Evolutionary conservation across 2,329 filamentous ascomycete species (phyloP), one percentile per base, ranked within the genome.

Genomic region (Pseudogymnoascus sp.): DNA sequence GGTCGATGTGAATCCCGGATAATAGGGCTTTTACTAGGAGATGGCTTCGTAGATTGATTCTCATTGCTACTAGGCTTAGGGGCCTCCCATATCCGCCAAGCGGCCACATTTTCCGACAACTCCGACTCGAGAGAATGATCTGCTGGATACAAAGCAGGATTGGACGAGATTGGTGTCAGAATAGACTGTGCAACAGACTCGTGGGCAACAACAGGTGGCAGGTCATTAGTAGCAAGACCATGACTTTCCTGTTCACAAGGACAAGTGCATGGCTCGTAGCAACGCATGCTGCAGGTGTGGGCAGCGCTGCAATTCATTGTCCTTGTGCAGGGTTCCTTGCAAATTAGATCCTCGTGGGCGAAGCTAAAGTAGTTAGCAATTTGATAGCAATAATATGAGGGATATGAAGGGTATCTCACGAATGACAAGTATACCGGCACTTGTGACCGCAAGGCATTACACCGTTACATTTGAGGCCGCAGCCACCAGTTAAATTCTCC

Each of bases 401-500:
- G 4, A 23, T 23, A 23, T 23, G 23, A 23, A 4, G 26, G 29
- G 6, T 31, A 60, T 44, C 63, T 64, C 35, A 64, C 3, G 70
- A 67, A 62, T 75, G 73, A 50, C 73, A 75, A 4, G 13, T 64
- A 13, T 67, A 59, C 3, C 63, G 62, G 61, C 73, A 75, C 11
- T 60, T 23, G 65, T 75, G 72, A 2, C 71, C 70, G 61, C 73
- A 75, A 1, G 64, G 63, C 3, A 74, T 64, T 2, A 60, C 74
- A 2, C 71, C 74, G 13, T 66, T 66, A 68, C 84, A 90, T 29
- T 64, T 72, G 56, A 68, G 64, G 60, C 75, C 68, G 72, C 83
- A 88, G 5, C 82, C 85, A 19, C 82, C 86, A 61, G 77, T 75
- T 13, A 80, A 77, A 73, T 63, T 62, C 0, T 72, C 64, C 82